Percentiles rank a stretch among this genome's conserved stretches.
Conservation (phyloP, 148 eudicot species). For the Amaranthus palmeri region DNA sequence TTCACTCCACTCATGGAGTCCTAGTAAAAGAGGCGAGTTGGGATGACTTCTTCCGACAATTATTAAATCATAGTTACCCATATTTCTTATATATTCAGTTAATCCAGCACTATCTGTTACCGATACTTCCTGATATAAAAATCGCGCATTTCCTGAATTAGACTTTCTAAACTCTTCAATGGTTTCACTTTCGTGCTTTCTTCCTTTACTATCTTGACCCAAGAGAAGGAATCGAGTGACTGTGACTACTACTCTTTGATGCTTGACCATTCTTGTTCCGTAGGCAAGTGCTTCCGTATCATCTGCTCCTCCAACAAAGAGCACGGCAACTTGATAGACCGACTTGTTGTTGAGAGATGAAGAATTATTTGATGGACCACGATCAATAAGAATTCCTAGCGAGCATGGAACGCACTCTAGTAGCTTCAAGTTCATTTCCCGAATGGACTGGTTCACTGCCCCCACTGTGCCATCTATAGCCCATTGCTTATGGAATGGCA, state of each 20-base stretch:
- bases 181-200: slow-evolving; percentile 38
- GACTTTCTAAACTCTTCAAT: slow-evolving; percentile 32
- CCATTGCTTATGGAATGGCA: slow-evolving; percentile 66
- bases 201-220: slow-evolving; percentile 41
- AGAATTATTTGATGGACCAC: slow-evolving; percentile 42
- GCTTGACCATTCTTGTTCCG: slow-evolving; percentile 58
- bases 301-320: slow-evolving; percentile 68
- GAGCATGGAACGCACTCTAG: slow-evolving; percentile 53
- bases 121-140: slow-evolving; percentile 42
- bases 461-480: slow-evolving; percentile 50
- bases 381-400: slow-evolving; percentile 56
- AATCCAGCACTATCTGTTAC: slow-evolving; percentile 57
- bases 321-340: slow-evolving; percentile 37
- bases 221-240: slow-evolving; percentile 48
- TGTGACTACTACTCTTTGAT: slow-evolving; percentile 38
- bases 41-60: slow-evolving; percentile 53
- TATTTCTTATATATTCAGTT: slow-evolving; percentile 33
- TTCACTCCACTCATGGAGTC: slow-evolving; percentile 66
- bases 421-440: slow-evolving; percentile 39
- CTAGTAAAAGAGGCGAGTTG: slow-evolving; percentile 36
- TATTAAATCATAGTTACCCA: slow-evolving; percentile 45
- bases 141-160: slow-evolving; percentile 32
- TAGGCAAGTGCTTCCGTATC: slow-evolving; percentile 59
- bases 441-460: slow-evolving; percentile 24
- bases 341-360: slow-evolving; percentile 33